Percentiles rank a stretch among this genome's conserved stretches.
phyloP scores from a whole-genome alignment of 78 protist species.

The Thecamonas trahens region DNA sequence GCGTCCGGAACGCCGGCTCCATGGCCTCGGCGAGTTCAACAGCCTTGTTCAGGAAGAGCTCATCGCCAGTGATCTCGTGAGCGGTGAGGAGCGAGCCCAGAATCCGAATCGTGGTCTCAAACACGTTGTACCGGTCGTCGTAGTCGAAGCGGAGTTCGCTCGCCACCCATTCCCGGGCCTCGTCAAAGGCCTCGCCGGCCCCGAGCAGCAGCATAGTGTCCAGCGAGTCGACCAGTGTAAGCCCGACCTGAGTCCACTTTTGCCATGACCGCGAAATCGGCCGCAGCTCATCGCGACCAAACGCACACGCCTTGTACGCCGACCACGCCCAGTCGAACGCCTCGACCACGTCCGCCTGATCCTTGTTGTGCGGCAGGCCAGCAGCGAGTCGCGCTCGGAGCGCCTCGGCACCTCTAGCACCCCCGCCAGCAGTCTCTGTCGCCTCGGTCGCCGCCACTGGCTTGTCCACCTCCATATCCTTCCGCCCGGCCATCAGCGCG shows the following conservation, averaged over 20 bases:
- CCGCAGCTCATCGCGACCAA: conserved; percentile 61
- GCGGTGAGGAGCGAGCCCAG: conserved; percentile 73
- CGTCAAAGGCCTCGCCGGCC: conserved; percentile 5
- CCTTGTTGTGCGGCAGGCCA: too few relatives aligned
- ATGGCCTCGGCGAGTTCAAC: conserved; percentile 57
- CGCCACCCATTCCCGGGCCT: conserved; percentile 26
- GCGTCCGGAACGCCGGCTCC: conserved; percentile 26
- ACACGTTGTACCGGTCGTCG: conserved; percentile 25
- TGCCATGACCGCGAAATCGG: conserved; percentile 3
- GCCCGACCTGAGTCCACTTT: conserved; percentile 28
- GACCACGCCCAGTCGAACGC: too few relatives aligned
- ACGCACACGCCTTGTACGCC: conserved; percentile 41
- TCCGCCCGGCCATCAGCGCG: too few relatives aligned
- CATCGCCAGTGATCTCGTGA: conserved; percentile 61
- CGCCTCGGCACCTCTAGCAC: too few relatives aligned
- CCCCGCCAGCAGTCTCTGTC: too few relatives aligned
- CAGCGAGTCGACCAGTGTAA: conserved; percentile 56
- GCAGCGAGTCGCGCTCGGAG: too few relatives aligned
- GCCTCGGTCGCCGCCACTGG: too few relatives aligned
- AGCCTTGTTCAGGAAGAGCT: conserved; percentile 43
- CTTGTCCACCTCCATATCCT: too few relatives aligned
- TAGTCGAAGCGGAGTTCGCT: neutral
- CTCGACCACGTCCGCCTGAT: too few relatives aligned
- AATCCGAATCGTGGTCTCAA: conserved; percentile 75
- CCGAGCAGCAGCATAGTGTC: conserved; percentile 36